These are phyloP conservation scores for Xanthoconium purpureum DNA, from an alignment of 768 basidiomycete genomes.

Conservation along the genomic window DNA sequence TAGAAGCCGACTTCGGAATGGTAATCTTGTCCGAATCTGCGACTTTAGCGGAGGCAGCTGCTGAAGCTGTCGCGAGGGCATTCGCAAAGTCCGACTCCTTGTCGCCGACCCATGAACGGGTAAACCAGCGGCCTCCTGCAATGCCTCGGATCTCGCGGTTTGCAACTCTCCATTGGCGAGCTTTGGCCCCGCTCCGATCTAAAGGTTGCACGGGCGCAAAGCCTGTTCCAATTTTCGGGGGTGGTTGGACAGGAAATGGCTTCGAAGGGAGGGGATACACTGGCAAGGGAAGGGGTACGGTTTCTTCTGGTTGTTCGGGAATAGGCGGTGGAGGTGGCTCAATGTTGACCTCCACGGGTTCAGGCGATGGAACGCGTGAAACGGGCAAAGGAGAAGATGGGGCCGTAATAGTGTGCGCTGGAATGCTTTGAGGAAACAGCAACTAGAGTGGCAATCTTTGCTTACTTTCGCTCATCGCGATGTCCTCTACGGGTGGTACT, in stretches of 20 bases:
- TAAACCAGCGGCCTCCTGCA: constrained; percentile 80
- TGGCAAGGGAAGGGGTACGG: constrained; percentile 51
- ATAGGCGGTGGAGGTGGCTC: constrained; percentile 30
- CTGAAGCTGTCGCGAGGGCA: constrained; percentile 28
- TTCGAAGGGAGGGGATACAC: constrained; percentile 78
- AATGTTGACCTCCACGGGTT: constrained; percentile 39
- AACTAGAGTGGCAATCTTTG: background rate
- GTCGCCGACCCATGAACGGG: constrained; percentile 78
- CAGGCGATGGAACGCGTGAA: constrained; percentile 42
- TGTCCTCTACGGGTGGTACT: constrained; percentile 46
- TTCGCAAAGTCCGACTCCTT: constrained; percentile 68
- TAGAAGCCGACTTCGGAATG: constrained; percentile 41
- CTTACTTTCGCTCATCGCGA: constrained; percentile 61
- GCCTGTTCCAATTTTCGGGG: constrained; percentile 71
- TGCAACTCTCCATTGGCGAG: constrained; percentile 71
- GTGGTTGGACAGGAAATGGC: constrained; percentile 78
- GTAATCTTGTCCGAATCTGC: constrained; percentile 29
- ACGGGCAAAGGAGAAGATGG: constrained; percentile 63
- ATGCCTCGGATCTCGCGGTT: constrained; percentile 79
- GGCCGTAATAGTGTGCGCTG: constrained; percentile 66
- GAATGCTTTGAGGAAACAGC: constrained; percentile 4
- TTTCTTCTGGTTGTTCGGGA: constrained; percentile 40
- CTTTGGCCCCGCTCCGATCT: constrained; percentile 59
- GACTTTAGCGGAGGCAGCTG: constrained; percentile 27
- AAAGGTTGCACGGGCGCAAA: constrained; percentile 66